Evolutionary conservation across 305 asterid genomes (phyloP), one percentile per base, ranked within the genome.

Genomic region (Plantago rigida): DNA sequence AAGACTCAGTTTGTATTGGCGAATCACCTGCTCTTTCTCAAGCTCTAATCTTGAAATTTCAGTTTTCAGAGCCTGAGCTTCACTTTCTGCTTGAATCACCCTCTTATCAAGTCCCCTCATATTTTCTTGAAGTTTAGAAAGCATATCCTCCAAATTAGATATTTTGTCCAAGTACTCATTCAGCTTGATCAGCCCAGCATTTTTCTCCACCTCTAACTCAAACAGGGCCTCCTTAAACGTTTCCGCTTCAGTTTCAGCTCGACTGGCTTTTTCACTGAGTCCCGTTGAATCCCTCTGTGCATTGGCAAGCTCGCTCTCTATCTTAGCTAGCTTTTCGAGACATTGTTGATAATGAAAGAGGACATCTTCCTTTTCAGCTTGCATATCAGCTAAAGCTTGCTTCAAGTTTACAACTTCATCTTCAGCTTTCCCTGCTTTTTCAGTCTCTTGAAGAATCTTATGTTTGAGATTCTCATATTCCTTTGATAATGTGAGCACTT

Each of bases 291-390:
- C 86, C 58, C 59, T 70, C 54, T 82, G 74, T 4, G 89, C 92
- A 17, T 46, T 56, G 60, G 13, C 42, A 15, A 89, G 89, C 73
- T 82, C 87, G 26, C 65, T 73, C 66, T 93, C 83, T 13, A 78
- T 45, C 66, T 65, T 67, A 10, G 82, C 75, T 26, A 86, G 79
- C 78, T 79, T 81, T 29, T 68, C 78, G 50, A 78, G 53, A 74
- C 94, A 86, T 54, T 60, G 75, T 63, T 85, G 91, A 69, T 92
- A 89, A 72, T 89, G 78, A 50, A 80, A 59, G 55, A 84, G 76
- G 58, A 79, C 75, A 29, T 67, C 64, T 54, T 87, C 92, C 81
- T 80, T 86, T 65, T 89, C 95, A 17, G 77, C 77, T 62, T 75
- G 70, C 62, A 78, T 64, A 72, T 72, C 85, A 62, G 69, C 71